Percentiles rank a stretch among this genome's conserved stretches.
Evolutionary conservation across 305 asterid species (phyloP).

Genomic region (Fraxinus albicans): DNA sequence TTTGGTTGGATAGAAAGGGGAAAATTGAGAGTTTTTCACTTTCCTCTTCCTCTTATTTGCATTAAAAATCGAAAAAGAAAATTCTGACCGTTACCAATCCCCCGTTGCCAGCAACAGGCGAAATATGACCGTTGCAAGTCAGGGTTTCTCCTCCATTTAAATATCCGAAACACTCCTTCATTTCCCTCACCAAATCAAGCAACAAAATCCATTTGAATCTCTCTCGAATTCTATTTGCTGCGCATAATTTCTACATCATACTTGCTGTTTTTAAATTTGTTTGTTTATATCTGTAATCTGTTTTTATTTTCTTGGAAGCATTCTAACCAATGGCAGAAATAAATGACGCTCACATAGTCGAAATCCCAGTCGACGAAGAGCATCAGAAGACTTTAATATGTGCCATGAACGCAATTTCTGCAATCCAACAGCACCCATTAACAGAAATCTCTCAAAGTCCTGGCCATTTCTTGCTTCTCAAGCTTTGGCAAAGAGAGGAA

Average conservation of each 20-base stretch:
- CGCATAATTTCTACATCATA: background rate
- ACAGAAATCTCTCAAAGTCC: conserved; percentile 88
- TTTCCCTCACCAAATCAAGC: conserved; percentile 24
- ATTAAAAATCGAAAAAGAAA: background rate
- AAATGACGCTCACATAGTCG: conserved; percentile 62
- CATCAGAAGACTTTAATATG: conserved; percentile 44
- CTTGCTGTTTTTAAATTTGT: background rate
- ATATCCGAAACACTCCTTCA: conserved; percentile 35
- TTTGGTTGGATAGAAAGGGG: background rate
- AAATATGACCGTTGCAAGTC: conserved; percentile 68
- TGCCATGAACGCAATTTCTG: conserved; percentile 35
- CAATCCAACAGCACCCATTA: conserved; percentile 72
- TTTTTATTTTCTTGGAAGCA: background rate
- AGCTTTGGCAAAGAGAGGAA: conserved; percentile 92
- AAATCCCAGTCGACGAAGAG: conserved; percentile 68
- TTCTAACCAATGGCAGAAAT: conserved; percentile 51
- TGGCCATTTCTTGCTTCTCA: conserved; percentile 89
- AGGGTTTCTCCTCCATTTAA: conserved; percentile 39
- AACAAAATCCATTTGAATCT: background rate
- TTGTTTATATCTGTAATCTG: background rate
- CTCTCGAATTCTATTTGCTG: conserved; percentile 17
- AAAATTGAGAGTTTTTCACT: background rate
- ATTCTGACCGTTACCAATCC: conserved; percentile 48
- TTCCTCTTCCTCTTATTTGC: background rate
- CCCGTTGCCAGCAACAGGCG: conserved; percentile 16